Evolutionary conservation across 1,139 yeast genomes (phyloP), one percentile per base, ranked within the genome.

Genomic region (Diutina mesorugosa): DNA sequence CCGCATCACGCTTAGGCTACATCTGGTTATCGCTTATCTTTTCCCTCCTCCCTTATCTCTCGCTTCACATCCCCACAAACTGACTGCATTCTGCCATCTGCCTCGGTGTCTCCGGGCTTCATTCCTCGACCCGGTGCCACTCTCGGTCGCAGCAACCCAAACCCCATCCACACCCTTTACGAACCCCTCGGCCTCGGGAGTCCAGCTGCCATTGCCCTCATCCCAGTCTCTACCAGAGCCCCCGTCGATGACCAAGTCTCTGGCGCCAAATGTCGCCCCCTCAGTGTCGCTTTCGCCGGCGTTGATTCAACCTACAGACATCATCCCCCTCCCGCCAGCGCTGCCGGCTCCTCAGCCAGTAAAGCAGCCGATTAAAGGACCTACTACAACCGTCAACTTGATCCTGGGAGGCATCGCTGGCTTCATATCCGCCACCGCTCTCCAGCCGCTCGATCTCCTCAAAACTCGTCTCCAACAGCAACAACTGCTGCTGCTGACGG

Each of bases 341-440:
- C 47, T 45, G 26, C 47, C 41, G n/a, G 41, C 41, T 16, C 41
- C 41, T n/a, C 41, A 35, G 41, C 41, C 41, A 5, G 41, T 35
- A 2, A n/a, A 16, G 12, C 26, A 21, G 26, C 48, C n/a, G 16
- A 14, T 12, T n/a, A n/a, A 16, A 14, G 21, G 35, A 5, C 47
- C 47, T 6, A 30, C 54, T 14, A 18, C 54, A 1, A 38, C 45
- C 21, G 58, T 70, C 1, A 97, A 90, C 69, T 69, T 90, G 14
- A 66, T 82, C 12, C 88, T 98, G 4, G 99, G 99, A 0, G 93
- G 88, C 58, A 65, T 80, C 10, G 96, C 97, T 1, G 99, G 99
- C 0, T 71, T 95, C 59, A 78, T 91, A 0, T 87, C 97, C 2
- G 85, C 97, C 0, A 80, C 89, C 7, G 76, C 81, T 1, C 77